Base-by-base conservation (phyloP, 1,284 basidiomycete species). In the Moniliophthora roreri region DNA sequence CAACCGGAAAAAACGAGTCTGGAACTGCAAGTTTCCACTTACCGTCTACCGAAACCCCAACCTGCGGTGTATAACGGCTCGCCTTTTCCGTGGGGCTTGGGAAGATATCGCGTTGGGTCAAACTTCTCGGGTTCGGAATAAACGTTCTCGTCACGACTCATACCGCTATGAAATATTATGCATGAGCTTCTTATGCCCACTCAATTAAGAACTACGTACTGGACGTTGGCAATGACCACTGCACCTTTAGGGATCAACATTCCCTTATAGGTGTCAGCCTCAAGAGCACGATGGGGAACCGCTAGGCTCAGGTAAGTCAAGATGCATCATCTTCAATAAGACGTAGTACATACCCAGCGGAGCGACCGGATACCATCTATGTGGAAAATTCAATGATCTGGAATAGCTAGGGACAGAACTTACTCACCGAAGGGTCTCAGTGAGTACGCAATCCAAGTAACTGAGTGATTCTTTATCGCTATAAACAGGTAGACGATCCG, bases 391-490 rank as follows among this genome's bases (percentile, higher is more conserved):
- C 28, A 32, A 21, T 28, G 24, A 28, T 5, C 6, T 48, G 15
- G 4, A 38, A 10, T 23, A n/a, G n/a, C 21, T 13, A 23, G 4
- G 4, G 1, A 23, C 13, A 28, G 13, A 39, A n/a, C n/a, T n/a
- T 15, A 51, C 40, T 4, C 18, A 44, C 50, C 50, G 21, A n/a
- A 44, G 11, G 3, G 21, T 37, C n/a, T 44, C 39, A 6, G 21
- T 26, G 4, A 51, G 20, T 15, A 51, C 36, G 32, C 50, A 51
- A 11, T 51, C 40, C 8, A 51, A 13, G n/a, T 44, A 44, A 7
- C 39, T 38, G 42, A 51, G 50, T 16, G 50, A 51, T 23, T 51
- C 50, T 9, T 39, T 21, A 26, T 51, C 39, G n/a, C 41, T 51
- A 23, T 34, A 44, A n/a, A 42, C 50, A 4, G 50, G 50, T 10